These are phyloP conservation scores for Macrotyloma uniflorum DNA, from an alignment of 306 rosid genomes.

Conservation along the genomic window DNA sequence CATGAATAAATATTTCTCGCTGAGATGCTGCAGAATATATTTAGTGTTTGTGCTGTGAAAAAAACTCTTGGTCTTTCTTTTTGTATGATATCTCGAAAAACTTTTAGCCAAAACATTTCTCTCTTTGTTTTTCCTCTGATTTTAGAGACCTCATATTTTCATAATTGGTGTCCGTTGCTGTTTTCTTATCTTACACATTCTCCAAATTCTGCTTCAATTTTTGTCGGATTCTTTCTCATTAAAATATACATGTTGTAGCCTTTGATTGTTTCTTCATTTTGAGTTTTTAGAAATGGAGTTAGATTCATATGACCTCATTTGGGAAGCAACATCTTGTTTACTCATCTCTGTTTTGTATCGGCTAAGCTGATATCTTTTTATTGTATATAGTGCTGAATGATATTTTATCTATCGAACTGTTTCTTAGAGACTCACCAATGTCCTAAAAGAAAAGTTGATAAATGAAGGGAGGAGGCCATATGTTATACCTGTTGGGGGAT, in stretches of 20 bases:
- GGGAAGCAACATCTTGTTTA: neutral
- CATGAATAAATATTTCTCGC: too few species aligned
- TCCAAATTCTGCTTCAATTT: too few species aligned
- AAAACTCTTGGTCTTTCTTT: too few species aligned
- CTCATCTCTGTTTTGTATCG: neutral
- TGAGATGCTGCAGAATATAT: too few species aligned
- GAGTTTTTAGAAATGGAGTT: neutral
- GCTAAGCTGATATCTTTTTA: neutral
- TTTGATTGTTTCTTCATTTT: neutral
- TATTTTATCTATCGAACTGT: constrained; percentile 9
- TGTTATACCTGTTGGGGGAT: constrained; percentile 93
- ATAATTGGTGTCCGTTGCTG: too few species aligned
- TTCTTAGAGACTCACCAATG: constrained; percentile 63
- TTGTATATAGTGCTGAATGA: neutral
- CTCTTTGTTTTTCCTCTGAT: too few species aligned
- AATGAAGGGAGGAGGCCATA: constrained; percentile 92
- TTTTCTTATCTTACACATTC: too few species aligned
- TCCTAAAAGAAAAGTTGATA: constrained; percentile 70
- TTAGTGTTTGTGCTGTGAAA: too few species aligned
- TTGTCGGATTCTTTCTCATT: neutral
- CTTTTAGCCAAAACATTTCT: too few species aligned
- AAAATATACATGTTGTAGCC: neutral
- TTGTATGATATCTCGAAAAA: too few species aligned
- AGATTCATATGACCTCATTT: neutral
- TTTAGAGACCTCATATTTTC: too few species aligned